phyloP scores from a whole-genome alignment of 768 basidiomycete genomes.

The Zangia roseola region DNA sequence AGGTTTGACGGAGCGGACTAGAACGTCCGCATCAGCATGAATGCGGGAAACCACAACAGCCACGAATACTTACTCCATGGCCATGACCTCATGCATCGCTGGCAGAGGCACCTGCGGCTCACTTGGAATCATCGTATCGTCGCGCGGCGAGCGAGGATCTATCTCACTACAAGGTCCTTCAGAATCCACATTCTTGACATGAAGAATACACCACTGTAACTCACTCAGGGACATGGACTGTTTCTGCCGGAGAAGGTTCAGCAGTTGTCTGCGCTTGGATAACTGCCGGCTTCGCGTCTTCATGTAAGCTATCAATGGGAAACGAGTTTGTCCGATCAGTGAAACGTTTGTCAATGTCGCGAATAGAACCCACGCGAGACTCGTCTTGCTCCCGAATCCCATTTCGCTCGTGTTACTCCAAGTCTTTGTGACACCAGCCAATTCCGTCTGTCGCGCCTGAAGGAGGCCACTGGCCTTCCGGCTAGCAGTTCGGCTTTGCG shows the following conservation, averaged over 20 bases:
- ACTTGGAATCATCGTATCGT: conserved; percentile 26
- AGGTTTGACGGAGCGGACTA: conserved; percentile 17
- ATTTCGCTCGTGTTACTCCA: conserved; percentile 28
- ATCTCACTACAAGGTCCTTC: conserved; percentile 9
- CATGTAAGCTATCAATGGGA: conserved; percentile 11
- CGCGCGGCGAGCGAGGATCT: conserved; percentile 34
- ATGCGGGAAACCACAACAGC: too few species aligned
- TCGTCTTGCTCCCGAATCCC: conserved; percentile 18
- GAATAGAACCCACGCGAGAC: conserved; percentile 17
- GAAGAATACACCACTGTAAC: neutral
- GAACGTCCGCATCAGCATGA: neutral
- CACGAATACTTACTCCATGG: conserved; percentile 14
- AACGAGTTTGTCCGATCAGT: neutral
- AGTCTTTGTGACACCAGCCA: conserved; percentile 33
- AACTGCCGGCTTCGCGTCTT: conserved; percentile 24
- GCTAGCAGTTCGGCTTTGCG: conserved; percentile 24
- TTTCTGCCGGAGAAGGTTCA: conserved; percentile 26
- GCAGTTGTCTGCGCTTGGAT: conserved; percentile 10
- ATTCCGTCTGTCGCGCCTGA: conserved; percentile 27
- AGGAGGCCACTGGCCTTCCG: conserved; percentile 26
- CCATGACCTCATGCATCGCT: conserved; percentile 35
- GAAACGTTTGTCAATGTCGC: neutral
- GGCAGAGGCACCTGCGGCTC: conserved; percentile 32
- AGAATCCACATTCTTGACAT: neutral
- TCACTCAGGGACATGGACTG: conserved; percentile 33